Evolutionary conservation across 2,329 filamentous ascomycete genomes (phyloP), one percentile per base, ranked within the genome.

Genomic region (Dichotomopilus funicola): DNA sequence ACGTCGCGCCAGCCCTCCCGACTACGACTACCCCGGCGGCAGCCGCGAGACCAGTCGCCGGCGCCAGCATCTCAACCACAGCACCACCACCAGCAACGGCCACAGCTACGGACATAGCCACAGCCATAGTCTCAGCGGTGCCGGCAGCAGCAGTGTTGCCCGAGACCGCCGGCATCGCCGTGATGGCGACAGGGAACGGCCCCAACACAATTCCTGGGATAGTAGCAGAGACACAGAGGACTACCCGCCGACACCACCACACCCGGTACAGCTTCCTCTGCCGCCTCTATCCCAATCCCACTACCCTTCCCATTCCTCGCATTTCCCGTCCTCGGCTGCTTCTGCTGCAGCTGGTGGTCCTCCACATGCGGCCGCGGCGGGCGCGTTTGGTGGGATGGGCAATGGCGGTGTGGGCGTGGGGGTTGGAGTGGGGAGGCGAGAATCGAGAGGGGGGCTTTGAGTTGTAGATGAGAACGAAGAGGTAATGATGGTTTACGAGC

Each of bases 1-100:
- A 66, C 72, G 81, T 58, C 72, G 77, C 60, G 75, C 76, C 35
- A 84, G 80, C 58, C 55, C 55, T 27, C 73, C 74, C 2, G 77
- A 80, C 12, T 66, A 70, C 49, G 66, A 71, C 35, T 6, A 35
- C 12, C 11, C n/a, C 12, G 13, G 36, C 8, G 31, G n/a, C 35
- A 10, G 47, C n/a, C 71, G 75, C 46, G 78, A 82, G 53, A 67
- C 72, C 49, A 77, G 66, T 59, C 44, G 54, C 31, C 72, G 78
- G 19, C 68, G 78, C 53, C 67, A 74, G 54, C 67, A 73, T 54
- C 65, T 68, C 53, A 65, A 70, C 49, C 62, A 64, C 19, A 62
- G 10, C 40, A 42, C 7, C 40, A 42, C 12, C 40, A 42, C 12
- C 40, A 9, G 12, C 40, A 42, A 13, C 40, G 6, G 40, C 40